Conservation (phyloP, 163 green algal species). For the Chlorella variabilis region DNA sequence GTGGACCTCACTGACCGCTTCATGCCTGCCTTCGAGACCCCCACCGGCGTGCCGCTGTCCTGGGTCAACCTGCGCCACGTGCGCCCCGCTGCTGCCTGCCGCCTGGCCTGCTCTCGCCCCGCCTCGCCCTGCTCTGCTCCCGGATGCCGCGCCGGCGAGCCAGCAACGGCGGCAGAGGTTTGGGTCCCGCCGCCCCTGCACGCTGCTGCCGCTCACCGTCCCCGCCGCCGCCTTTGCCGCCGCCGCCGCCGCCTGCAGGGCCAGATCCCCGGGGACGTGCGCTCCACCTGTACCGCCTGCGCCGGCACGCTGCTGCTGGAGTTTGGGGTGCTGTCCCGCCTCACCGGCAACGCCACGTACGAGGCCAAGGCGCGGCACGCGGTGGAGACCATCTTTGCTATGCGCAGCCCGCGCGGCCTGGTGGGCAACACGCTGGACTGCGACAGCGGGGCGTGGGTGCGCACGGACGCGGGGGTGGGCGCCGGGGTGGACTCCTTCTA, state of each 20-base stretch:
- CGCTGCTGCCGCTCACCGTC: background rate
- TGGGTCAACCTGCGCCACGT: conserved; percentile 59
- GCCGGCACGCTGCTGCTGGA: conserved; percentile 93
- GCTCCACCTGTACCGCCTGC: conserved; percentile 89
- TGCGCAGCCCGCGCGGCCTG: conserved; percentile 72
- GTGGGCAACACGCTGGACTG: conserved; percentile 84
- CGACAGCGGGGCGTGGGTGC: conserved; percentile 72
- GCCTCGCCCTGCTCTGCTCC: no score
- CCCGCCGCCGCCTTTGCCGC: background rate
- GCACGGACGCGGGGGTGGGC: conserved; percentile 77
- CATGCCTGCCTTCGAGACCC: conserved; percentile 90
- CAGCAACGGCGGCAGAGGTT: no score
- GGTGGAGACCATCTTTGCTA: conserved; percentile 61
- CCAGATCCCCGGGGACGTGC: conserved; percentile 57
- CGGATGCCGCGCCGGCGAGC: no score
- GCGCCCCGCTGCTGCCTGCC: no score
- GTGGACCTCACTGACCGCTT: conserved; percentile 80
- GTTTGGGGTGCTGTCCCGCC: conserved; percentile 79
- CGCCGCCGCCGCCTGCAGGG: conserved; percentile 42
- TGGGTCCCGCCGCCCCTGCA: no score
- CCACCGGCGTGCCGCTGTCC: conserved; percentile 78
- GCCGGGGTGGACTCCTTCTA: conserved; percentile 94
- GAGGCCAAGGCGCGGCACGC: conserved; percentile 60
- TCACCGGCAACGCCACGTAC: conserved; percentile 77
- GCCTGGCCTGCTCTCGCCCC: no score